phyloP scores from a whole-genome alignment of 805 yeast species.

The Cyberlindnera xylosilytica region DNA sequence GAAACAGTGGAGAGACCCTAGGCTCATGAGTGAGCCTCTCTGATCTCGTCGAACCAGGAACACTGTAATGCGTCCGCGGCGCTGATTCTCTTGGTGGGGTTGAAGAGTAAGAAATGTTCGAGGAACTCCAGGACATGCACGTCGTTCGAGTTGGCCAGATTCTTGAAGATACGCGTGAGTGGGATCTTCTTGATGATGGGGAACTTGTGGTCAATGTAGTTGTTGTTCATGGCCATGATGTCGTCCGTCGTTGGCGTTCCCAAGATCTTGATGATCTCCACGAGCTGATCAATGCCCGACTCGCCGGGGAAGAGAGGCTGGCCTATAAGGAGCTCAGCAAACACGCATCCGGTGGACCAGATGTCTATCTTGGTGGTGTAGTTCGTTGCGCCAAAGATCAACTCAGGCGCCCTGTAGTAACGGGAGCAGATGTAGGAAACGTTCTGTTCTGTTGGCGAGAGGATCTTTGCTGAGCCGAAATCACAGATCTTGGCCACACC shows the following conservation, averaged over 20 bases:
- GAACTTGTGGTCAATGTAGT: slow-evolving; percentile 95
- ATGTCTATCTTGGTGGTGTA: slow-evolving; percentile 95
- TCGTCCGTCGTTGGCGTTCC: slow-evolving; percentile 95
- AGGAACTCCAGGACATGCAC: slow-evolving; percentile 53
- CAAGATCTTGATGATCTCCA: slow-evolving; percentile 90
- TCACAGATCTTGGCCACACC: slow-evolving; percentile 92
- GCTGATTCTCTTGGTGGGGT: slow-evolving; percentile 61
- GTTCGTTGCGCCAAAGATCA: slow-evolving; percentile 94
- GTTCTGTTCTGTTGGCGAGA: slow-evolving; percentile 88
- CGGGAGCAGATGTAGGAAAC: slow-evolving; percentile 96
- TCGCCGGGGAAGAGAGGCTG: slow-evolving; percentile 98
- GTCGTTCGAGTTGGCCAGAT: slow-evolving; percentile 36
- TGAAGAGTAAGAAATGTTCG: slow-evolving; percentile 57
- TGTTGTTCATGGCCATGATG: slow-evolving; percentile 92
- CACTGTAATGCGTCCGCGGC: slow-evolving; percentile 53
- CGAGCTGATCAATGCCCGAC: slow-evolving; percentile 94
- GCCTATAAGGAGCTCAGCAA: slow-evolving; percentile 93
- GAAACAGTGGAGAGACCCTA: no score
- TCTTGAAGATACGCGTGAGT: slow-evolving; percentile 60
- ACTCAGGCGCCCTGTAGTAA: slow-evolving; percentile 95
- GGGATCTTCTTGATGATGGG: slow-evolving; percentile 85
- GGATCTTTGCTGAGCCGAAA: slow-evolving; percentile 91
- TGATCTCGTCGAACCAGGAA: slow-evolving; percentile 45
- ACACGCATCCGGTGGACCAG: slow-evolving; percentile 98
- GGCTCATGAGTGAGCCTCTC: background rate